These are phyloP conservation scores for Lathyrus oleraceus DNA, from an alignment of 306 rosid species.

Conservation along the genomic window DNA sequence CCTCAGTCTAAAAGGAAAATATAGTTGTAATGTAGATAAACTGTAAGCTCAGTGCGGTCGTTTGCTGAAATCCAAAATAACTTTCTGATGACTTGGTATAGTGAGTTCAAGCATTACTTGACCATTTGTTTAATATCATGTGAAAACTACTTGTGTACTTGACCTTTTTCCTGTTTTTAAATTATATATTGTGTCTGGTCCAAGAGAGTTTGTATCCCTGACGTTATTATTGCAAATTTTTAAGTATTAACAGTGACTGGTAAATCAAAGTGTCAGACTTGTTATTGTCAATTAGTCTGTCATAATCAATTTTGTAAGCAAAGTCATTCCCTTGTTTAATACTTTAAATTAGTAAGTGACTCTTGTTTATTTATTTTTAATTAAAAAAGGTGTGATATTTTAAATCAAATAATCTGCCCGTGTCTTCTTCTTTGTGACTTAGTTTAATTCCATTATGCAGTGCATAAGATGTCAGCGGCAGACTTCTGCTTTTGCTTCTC, in stretches of 20 bases:
- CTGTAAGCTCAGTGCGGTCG: neutral
- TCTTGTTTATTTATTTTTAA: neutral
- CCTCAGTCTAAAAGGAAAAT: neutral
- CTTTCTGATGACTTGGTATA: neutral
- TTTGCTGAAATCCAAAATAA: constrained; percentile 9
- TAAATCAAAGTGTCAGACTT: neutral
- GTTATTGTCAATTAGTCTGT: constrained; percentile 5
- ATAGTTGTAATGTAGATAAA: constrained; percentile 7
- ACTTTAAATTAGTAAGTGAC: neutral
- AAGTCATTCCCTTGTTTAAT: constrained; percentile 6
- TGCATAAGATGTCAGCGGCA: constrained; percentile 97
- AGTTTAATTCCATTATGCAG: constrained; percentile 52
- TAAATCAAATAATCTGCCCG: neutral
- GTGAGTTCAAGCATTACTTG: neutral
- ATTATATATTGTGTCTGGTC: neutral
- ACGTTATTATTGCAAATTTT: neutral
- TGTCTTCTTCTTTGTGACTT: constrained; percentile 23
- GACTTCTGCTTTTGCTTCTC: constrained; percentile 83
- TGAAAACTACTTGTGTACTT: neutral
- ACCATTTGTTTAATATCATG: neutral
- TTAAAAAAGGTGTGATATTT: neutral
- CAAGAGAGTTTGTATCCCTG: constrained; percentile 1
- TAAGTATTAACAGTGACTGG: constrained; percentile 17
- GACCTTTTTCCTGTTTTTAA: constrained; percentile 11
- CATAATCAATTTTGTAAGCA: constrained; percentile 2